Evolutionary conservation across 768 basidiomycete genomes (phyloP).

Genomic region (Tricholoma furcatifolium): DNA sequence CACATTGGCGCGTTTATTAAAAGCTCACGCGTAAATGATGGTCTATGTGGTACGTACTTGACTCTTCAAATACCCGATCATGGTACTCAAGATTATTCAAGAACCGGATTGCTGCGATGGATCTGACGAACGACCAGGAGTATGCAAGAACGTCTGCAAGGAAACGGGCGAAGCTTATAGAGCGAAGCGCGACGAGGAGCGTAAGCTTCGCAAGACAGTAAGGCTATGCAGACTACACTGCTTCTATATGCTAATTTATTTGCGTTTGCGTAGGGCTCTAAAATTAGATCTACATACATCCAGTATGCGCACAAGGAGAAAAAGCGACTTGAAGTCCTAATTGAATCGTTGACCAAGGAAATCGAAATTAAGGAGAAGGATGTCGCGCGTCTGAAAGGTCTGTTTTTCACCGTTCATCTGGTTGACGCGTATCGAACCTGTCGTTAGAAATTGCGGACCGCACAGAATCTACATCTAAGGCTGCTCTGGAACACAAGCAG

Average conservation of each 20-base stretch:
- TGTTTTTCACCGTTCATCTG: neutral
- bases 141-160: constrained; percentile 77
- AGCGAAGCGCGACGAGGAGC: constrained; percentile 67
- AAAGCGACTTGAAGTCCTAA: constrained; percentile 68
- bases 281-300: constrained; percentile 89
- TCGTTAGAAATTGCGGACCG: constrained; percentile 70
- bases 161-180: constrained; percentile 72
- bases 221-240: constrained; percentile 19
- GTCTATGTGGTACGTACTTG: constrained; percentile 80
- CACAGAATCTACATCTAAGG: constrained; percentile 75
- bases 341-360: constrained; percentile 53
- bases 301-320: constrained; percentile 88
- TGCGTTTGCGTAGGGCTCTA: constrained; percentile 62
- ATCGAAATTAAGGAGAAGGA: constrained; percentile 67
- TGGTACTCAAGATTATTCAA: constrained; percentile 29
- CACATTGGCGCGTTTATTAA: constrained; percentile 81
- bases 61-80: neutral
- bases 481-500: constrained; percentile 81
- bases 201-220: constrained; percentile 79
- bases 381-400: constrained; percentile 72
- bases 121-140: constrained; percentile 82
- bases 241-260: neutral
- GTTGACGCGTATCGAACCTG: neutral
- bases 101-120: constrained; percentile 96
- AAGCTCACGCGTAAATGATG: constrained; percentile 85